Percentiles rank a stretch among this genome's conserved stretches.
These are phyloP conservation scores for Suillus discolor DNA, from an alignment of 768 basidiomycete genomes.

Conservation along the genomic window DNA sequence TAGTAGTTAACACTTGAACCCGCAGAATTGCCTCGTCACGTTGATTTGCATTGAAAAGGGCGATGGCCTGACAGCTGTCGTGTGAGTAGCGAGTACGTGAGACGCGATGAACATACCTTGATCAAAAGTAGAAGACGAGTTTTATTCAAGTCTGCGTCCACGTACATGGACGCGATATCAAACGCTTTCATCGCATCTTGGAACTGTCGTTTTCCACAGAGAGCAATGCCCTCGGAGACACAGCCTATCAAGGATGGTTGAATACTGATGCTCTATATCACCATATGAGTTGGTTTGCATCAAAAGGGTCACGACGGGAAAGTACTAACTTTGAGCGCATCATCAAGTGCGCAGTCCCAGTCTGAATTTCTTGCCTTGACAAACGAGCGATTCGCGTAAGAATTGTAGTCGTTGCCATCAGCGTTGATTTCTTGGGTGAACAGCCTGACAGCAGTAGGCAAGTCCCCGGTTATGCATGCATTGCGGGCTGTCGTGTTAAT, in stretches of 20 bases:
- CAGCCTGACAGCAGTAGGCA: background rate
- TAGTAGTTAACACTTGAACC: background rate
- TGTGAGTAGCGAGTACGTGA: background rate
- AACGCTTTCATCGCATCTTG: background rate
- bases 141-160: background rate
- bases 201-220: background rate
- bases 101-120: background rate
- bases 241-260: background rate
- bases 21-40: background rate
- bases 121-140: background rate
- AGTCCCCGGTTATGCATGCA: background rate
- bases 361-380: background rate
- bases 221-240: background rate
- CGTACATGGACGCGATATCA: background rate
- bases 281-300: background rate
- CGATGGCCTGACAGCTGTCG: background rate
- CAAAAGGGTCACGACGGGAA: background rate
- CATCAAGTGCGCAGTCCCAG: background rate
- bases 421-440: background rate
- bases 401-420: background rate
- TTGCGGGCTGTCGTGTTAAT: background rate
- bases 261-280: background rate
- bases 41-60: background rate
- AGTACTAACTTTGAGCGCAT: background rate
- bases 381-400: background rate